Evolutionary conservation across 371 early-diverging fungal species (phyloP).

Genomic region (Furculomyces boomerangus): DNA sequence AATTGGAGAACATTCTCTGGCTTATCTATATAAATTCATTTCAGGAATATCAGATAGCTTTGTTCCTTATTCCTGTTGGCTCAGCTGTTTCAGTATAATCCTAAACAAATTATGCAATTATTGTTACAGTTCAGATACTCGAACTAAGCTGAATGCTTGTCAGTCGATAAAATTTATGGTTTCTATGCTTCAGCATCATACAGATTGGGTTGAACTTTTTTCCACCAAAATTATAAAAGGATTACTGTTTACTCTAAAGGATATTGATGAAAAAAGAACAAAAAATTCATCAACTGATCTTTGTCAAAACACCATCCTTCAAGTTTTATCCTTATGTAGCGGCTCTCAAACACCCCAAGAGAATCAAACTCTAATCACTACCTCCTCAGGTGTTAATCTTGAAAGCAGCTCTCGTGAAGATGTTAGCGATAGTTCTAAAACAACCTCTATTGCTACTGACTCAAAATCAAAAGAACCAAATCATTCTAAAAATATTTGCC

Average conservation of each 20-base stretch:
- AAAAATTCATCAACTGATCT: neutral
- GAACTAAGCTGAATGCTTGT: slow-evolving; percentile 70
- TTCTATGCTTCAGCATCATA: slow-evolving; percentile 62
- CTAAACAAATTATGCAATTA: slow-evolving; percentile 3
- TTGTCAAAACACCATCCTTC: neutral
- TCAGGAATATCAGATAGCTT: neutral
- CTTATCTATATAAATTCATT: neutral
- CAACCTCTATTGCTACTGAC: too few species aligned
- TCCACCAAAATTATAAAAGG: slow-evolving; percentile 85
- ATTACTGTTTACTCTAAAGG: slow-evolving; percentile 83
- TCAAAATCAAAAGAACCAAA: too few species aligned
- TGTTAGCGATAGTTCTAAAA: too few species aligned
- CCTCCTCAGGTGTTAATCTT: too few species aligned
- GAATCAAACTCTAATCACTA: too few species aligned
- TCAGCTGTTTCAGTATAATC: neutral
- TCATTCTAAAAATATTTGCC: too few species aligned
- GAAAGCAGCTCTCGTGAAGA: too few species aligned
- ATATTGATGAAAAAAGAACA: slow-evolving; percentile 38
- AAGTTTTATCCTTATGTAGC: neutral
- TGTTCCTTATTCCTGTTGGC: neutral
- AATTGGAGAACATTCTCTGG: neutral
- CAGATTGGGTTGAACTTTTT: slow-evolving; percentile 78
- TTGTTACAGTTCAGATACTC: slow-evolving; percentile 38
- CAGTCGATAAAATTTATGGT: slow-evolving; percentile 69
- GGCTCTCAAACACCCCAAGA: neutral